These are phyloP conservation scores for Trebouxia sp. DNA, from an alignment of 139 green algal genomes.

Conservation along the genomic window DNA sequence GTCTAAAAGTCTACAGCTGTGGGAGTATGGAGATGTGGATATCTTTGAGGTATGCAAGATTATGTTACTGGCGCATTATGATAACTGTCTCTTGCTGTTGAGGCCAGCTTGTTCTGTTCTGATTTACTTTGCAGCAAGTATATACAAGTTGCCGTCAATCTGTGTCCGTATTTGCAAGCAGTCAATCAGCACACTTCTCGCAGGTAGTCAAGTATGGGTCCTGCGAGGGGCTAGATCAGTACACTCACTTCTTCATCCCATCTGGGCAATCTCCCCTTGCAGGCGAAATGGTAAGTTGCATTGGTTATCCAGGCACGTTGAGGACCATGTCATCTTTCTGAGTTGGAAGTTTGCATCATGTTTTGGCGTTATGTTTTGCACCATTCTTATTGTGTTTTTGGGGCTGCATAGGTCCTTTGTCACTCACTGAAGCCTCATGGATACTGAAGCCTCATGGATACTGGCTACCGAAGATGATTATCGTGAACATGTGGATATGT, in stretches of 20 bases:
- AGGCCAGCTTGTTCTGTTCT: constrained; percentile 18
- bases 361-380: background rate
- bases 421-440: background rate
- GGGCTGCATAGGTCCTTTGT: constrained; percentile 3
- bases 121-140: constrained; percentile 11
- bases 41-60: constrained; percentile 1
- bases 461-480: background rate
- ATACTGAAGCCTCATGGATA: background rate
- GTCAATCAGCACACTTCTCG: constrained; percentile 8
- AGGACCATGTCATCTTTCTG: constrained; percentile 5
- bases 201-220: constrained; percentile 22
- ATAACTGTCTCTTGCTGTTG: constrained; percentile 11
- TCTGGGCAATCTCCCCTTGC: constrained; percentile 19
- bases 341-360: constrained; percentile 14
- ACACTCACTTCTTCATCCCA: constrained; percentile 25
- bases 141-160: background rate
- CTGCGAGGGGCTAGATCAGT: constrained; percentile 15
- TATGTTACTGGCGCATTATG: constrained; percentile 13
- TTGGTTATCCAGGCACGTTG: constrained; percentile 17
- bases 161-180: constrained; percentile 19
- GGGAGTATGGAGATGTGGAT: constrained; percentile 6
- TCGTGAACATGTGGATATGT: constrained; percentile 13
- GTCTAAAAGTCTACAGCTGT: constrained; percentile 6
- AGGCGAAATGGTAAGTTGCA: constrained; percentile 21
- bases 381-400: constrained; percentile 4